Evolutionary conservation across 208 protist genomes (phyloP), one percentile per base, ranked within the genome.

Genomic region (Acanthamoeba lenticulata): DNA sequence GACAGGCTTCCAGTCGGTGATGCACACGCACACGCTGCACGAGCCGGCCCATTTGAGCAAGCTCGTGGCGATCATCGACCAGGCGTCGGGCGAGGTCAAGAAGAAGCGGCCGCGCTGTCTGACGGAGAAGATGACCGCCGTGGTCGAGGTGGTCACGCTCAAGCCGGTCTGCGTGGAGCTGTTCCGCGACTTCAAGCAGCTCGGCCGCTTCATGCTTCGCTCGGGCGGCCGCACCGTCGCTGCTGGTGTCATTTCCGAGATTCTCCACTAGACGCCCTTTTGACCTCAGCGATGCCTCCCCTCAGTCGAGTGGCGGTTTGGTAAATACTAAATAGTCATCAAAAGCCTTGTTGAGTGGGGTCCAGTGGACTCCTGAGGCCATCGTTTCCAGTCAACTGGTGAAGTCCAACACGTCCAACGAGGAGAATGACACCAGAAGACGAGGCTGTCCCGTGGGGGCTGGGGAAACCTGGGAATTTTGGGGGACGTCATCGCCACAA

Each of bases 191-290:
- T 96, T 86, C 94, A 60, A 92, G 32, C 94, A 95, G 92, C 60
- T 97, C 0, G 96, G 96, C 60, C 44, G 96, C 62, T 96, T 97
- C 69, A 96, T 95, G 52, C 62, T 97, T 7, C 55, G 96, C 57
- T 69, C 90, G 5, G 55, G 34, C 69, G 94, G 91, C 74, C 32
- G 52, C 36, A 90, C 92, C 9, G 57, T 94, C 42, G 69, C 52
- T 24, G 92, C 77, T 0, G 92, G 92, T 45, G 19, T 94, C 77
- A 81, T 94, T 27, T 85, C 74, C 44, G 74, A 85, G 74, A 57
- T 85, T 42, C 7, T 85, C 44, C 19, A 34, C 44, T 57, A 57
- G 5, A 55, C 40, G 6, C 27, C 11, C 13, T n/a, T n/a, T n/a
- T n/a, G n/a, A n/a, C n/a, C n/a, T n/a, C n/a, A n/a, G n/a, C n/a